phyloP scores from a whole-genome alignment of 2,329 filamentous ascomycete species.

The Parastagonospora nodorum region DNA sequence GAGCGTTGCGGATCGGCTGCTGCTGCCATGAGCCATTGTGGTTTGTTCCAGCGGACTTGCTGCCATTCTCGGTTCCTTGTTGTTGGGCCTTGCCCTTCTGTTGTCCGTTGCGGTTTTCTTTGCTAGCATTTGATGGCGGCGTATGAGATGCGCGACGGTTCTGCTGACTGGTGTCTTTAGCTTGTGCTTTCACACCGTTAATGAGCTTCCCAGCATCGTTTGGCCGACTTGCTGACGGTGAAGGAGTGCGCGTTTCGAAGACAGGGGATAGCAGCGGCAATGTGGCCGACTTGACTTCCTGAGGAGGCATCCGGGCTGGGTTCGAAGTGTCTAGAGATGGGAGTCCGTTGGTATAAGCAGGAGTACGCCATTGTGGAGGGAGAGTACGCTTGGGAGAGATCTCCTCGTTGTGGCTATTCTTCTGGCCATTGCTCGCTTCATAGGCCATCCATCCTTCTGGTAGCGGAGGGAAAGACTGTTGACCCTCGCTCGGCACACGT shows the following conservation, averaged over 20 bases:
- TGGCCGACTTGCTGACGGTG: slow-evolving; percentile 63
- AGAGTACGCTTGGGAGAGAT: slow-evolving; percentile 37
- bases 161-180: slow-evolving; percentile 34
- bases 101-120: slow-evolving; percentile 32
- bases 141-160: slow-evolving; percentile 35
- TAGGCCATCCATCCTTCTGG: slow-evolving; percentile 37
- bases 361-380: slow-evolving; percentile 37
- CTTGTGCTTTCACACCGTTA: slow-evolving; percentile 36
- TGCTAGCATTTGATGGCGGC: slow-evolving; percentile 21
- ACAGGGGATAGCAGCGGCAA: slow-evolving; percentile 69
- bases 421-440: slow-evolving; percentile 28
- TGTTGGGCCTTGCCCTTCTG: slow-evolving; percentile 24
- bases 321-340: slow-evolving; percentile 48
- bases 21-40: slow-evolving; percentile 24
- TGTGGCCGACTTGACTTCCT: slow-evolving; percentile 47
- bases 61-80: slow-evolving; percentile 29
- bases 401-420: slow-evolving; percentile 27
- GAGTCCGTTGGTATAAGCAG: slow-evolving; percentile 37
- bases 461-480: slow-evolving; percentile 32
- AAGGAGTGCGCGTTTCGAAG: slow-evolving; percentile 73
- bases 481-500: slow-evolving; percentile 28
- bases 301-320: slow-evolving; percentile 48
- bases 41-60: slow-evolving; percentile 20
- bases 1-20: slow-evolving; percentile 8
- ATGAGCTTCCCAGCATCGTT: slow-evolving; percentile 31